Evolutionary conservation across 345 rosid genomes (phyloP), one percentile per base, ranked within the genome.

Genomic region (Geranium brycei): DNA sequence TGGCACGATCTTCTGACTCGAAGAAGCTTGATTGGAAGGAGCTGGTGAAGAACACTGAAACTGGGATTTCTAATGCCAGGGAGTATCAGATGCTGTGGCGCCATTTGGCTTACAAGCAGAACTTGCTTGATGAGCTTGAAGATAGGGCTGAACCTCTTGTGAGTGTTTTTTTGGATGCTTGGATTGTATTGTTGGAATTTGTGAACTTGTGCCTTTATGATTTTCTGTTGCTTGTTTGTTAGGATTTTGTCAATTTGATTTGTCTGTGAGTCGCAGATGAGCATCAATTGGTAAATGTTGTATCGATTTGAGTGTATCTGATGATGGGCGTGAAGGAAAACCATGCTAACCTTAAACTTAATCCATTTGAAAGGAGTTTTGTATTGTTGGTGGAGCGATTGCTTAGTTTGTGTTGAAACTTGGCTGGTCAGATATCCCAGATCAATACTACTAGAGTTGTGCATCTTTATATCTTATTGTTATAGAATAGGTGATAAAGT

Each of bases 11-110:
- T 65, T 74, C 76, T 51, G 79, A 69, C 4, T 67, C 60, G 14
- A 85, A 78, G 81, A 85, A 78, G 81, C 71, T 86, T 31, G 81
- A 89, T 64, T 89, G 93, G 93, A 61, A 83, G 58, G 83, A 74
- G 66, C 56, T 89, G 72, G 87, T 82, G 60, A 81, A 80, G 76
- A 86, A 73, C 71, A 78, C 86, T 5, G 71, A 78, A 19, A 89
- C 89, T 55, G 93, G 93, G 53, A 89, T 89, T 63, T 75, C 91
- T n/a, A 81, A 64, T 76, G 81, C 85, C 32, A 80, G 91, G 71
- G 96, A 89, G 64, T 87, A 81, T 70, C 96, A 80, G 76, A 81
- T 88, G 89, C 73, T 93, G 16, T 93, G 99, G 99, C 79, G 99
- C 51, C 96, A 93, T 75, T 80, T 93, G 73, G 96, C 99, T 19